Evolutionary conservation across 2,329 filamentous ascomycete genomes (phyloP).

Genomic region (Alternaria ventricosa): DNA sequence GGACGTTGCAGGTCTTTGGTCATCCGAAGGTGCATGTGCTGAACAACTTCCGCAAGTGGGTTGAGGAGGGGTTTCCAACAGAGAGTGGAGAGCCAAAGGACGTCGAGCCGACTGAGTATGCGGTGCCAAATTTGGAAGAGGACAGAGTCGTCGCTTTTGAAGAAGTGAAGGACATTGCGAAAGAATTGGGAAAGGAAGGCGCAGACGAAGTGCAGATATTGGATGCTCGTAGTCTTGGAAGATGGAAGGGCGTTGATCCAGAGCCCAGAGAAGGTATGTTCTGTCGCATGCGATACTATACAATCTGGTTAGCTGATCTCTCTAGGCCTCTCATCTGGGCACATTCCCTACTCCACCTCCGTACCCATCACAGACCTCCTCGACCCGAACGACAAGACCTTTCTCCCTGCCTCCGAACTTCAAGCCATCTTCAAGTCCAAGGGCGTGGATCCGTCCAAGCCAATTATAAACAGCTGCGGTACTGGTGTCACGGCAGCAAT

Average conservation of each 20-base stretch:
- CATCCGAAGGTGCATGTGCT: slow-evolving; percentile 87
- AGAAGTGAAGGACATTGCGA: slow-evolving; percentile 77
- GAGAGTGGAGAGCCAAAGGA: slow-evolving; percentile 75
- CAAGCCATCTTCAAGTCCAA: slow-evolving; percentile 78
- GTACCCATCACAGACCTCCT: slow-evolving; percentile 81
- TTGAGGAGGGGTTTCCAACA: slow-evolving; percentile 79
- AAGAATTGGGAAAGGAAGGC: slow-evolving; percentile 81
- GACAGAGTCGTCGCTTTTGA: slow-evolving; percentile 80
- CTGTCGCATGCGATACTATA: not conserved
- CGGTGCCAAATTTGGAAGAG: slow-evolving; percentile 55
- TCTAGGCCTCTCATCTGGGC: slow-evolving; percentile 75
- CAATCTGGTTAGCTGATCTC: not conserved
- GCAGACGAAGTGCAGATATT: slow-evolving; percentile 84
- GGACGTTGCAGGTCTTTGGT: slow-evolving; percentile 91
- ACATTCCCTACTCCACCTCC: slow-evolving; percentile 87
- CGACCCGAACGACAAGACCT: slow-evolving; percentile 81
- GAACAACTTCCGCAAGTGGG: slow-evolving; percentile 96
- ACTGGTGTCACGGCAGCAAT: slow-evolving; percentile 94
- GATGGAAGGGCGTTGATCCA: slow-evolving; percentile 82
- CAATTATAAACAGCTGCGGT: slow-evolving; percentile 87
- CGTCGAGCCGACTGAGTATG: slow-evolving; percentile 51
- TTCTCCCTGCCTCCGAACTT: slow-evolving; percentile 75
- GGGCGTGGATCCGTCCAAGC: slow-evolving; percentile 77
- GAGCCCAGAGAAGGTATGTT: slow-evolving; percentile 79
- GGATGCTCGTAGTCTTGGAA: slow-evolving; percentile 80